phyloP scores from a whole-genome alignment of 805 yeast genomes.

The Hanseniaspora opuntiae region DNA sequence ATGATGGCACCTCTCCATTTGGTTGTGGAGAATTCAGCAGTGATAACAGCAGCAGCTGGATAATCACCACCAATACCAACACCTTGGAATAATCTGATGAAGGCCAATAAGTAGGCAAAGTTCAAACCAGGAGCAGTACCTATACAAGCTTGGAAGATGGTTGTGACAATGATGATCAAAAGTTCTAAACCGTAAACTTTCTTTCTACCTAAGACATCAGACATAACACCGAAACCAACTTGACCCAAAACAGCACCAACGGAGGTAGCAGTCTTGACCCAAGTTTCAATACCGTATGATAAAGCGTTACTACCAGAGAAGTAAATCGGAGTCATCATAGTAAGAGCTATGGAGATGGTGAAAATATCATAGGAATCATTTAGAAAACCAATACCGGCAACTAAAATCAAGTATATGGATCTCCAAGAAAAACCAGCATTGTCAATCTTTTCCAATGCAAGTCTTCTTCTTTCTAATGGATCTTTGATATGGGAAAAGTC shows the following conservation, averaged over 20 bases:
- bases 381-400: slow-evolving; percentile 88
- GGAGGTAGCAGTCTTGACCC: slow-evolving; percentile 77
- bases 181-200: slow-evolving; percentile 76
- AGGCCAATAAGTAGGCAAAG: slow-evolving; percentile 59
- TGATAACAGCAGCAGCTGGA: slow-evolving; percentile 83
- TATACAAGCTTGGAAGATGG: slow-evolving; percentile 59
- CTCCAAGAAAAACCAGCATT: slow-evolving; percentile 71
- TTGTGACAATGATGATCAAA: slow-evolving; percentile 69
- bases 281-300: slow-evolving; percentile 61
- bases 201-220: slow-evolving; percentile 76
- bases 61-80: slow-evolving; percentile 97
- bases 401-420: slow-evolving; percentile 65
- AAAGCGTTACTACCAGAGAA: slow-evolving; percentile 40
- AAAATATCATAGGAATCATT: slow-evolving; percentile 89
- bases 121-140: slow-evolving; percentile 61
- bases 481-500: slow-evolving; percentile 73
- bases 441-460: slow-evolving; percentile 73
- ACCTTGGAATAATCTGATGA: slow-evolving; percentile 80
- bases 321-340: slow-evolving; percentile 67
- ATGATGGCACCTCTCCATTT: slow-evolving; percentile 97
- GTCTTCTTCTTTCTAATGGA: slow-evolving; percentile 75
- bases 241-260: slow-evolving; percentile 92
- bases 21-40: slow-evolving; percentile 85
- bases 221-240: slow-evolving; percentile 67
- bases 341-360: slow-evolving; percentile 69